phyloP scores from a whole-genome alignment of 2,329 filamentous ascomycete genomes.

The Aspergillus viridinutans region DNA sequence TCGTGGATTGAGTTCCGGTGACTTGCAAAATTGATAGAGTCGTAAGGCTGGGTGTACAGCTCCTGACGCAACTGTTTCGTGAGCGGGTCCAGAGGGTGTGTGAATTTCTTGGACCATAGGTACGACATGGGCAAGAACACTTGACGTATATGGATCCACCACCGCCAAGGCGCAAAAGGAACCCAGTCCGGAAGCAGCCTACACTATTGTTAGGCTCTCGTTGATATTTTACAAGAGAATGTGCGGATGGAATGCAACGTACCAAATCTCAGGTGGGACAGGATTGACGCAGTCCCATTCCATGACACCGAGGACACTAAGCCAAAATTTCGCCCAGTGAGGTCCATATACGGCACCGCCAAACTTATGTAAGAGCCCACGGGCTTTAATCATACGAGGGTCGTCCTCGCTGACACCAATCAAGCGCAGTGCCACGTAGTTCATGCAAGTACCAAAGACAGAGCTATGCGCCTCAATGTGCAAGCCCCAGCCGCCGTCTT shows the following conservation, averaged over 20 bases:
- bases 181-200: constrained; percentile 82
- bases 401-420: constrained; percentile 82
- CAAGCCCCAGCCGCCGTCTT: constrained; percentile 94
- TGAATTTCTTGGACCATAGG: constrained; percentile 79
- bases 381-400: constrained; percentile 77
- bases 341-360: constrained; percentile 80
- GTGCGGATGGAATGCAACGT: constrained; percentile 18
- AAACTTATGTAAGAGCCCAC: constrained; percentile 74
- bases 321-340: constrained; percentile 97
- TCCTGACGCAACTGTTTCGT: constrained; percentile 72
- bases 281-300: constrained; percentile 94
- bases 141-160: constrained; percentile 98
- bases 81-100: constrained; percentile 68
- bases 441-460: constrained; percentile 84
- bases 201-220: constrained; percentile 8
- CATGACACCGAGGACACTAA: constrained; percentile 76
- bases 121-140: constrained; percentile 94
- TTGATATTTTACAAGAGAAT: neutral
- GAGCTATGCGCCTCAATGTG: constrained; percentile 93
- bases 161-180: constrained; percentile 84
- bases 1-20: constrained; percentile 79
- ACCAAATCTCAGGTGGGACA: constrained; percentile 87
- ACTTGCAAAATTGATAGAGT: constrained; percentile 68
- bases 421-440: constrained; percentile 76
- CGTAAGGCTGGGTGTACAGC: constrained; percentile 74